phyloP scores from a whole-genome alignment of 441 rosid genomes.

The Geranium incanum region DNA sequence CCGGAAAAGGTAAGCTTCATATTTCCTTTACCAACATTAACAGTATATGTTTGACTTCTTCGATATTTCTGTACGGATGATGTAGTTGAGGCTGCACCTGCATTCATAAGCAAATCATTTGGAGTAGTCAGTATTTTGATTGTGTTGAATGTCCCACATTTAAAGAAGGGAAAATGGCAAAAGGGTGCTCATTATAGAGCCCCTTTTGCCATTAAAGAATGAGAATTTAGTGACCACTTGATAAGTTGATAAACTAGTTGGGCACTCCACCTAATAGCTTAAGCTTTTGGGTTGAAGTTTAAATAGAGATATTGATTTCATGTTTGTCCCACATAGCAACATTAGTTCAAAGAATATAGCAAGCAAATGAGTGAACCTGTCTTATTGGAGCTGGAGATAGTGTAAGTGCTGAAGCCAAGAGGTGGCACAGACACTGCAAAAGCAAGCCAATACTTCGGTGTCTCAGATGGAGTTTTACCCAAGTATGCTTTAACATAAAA shows the following conservation, averaged over 20 bases:
- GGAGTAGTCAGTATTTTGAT: not conserved
- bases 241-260: too few relatives aligned
- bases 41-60: constrained; percentile 20
- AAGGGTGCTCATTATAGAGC: too few relatives aligned
- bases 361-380: constrained; percentile 42
- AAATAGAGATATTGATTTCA: constrained; percentile 14
- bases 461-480: constrained; percentile 46
- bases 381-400: constrained; percentile 51
- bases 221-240: too few relatives aligned
- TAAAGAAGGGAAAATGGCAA: too few relatives aligned
- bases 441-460: constrained; percentile 82
- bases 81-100: constrained; percentile 34
- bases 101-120: constrained; percentile 14
- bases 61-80: constrained; percentile 26
- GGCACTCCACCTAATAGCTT: too few relatives aligned
- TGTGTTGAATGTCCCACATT: too few relatives aligned
- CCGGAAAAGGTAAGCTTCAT: constrained; percentile 42
- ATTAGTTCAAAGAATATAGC: constrained; percentile 9
- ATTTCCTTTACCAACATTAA: constrained; percentile 48
- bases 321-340: not conserved
- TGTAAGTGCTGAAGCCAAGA: constrained; percentile 85
- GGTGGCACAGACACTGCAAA: constrained; percentile 78
- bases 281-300: too few relatives aligned
- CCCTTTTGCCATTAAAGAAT: too few relatives aligned
- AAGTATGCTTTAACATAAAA: constrained; percentile 72